Base-by-base conservation (phyloP, 306 rosid species). In the Luffa aegyptiaca region DNA sequence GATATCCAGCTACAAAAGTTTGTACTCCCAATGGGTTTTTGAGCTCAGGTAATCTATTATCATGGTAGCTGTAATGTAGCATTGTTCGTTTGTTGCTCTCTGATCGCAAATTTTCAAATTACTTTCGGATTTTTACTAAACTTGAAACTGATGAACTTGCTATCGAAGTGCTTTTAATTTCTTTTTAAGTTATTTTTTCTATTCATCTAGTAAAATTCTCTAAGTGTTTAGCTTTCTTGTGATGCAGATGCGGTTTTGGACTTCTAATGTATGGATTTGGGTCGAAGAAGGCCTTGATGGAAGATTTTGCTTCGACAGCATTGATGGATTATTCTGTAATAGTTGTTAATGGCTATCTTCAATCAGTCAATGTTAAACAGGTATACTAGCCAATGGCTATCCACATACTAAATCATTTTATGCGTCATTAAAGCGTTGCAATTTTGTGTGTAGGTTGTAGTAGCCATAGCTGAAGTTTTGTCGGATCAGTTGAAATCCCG, bases 241-340 rank as follows among this genome's bases (percentile, higher is more conserved):
- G 20, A 9, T 64, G 7, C 79, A 92, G 98, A 75, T 92, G 89
- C 78, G 96, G 93, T 63, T 90, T 91, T 63, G 89, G 89, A 52
- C 91, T 95, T 84, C 84, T 92, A 18, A 93, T 92, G 96, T 95
- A 92, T 87, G 97, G 97, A 78, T 95, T 92, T 89, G 98, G 98
- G 78, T 95, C 98, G 65, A 95, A 95, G 84, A 95, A 88, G 86
- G 85, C 86, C 39, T 72, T 93, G 90, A 87, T 92, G 84, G 98
- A 92, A 87, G 96, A 95, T 86, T 95, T 95, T 86, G 98, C 94
- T 86, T 92, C 94, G 7, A 86, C 83, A 0, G 81, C 92, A 0
- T 63, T 93, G 82, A 81, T 85, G 3, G 92, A 91, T 77, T 84
- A 89, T 84, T 89, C 97, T 83, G 97, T 91, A 3, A 56, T 91